Evolutionary conservation across 129 eudicot species (phyloP), one percentile per base, ranked within the genome.

Genomic region (Flaveria trinervia): DNA sequence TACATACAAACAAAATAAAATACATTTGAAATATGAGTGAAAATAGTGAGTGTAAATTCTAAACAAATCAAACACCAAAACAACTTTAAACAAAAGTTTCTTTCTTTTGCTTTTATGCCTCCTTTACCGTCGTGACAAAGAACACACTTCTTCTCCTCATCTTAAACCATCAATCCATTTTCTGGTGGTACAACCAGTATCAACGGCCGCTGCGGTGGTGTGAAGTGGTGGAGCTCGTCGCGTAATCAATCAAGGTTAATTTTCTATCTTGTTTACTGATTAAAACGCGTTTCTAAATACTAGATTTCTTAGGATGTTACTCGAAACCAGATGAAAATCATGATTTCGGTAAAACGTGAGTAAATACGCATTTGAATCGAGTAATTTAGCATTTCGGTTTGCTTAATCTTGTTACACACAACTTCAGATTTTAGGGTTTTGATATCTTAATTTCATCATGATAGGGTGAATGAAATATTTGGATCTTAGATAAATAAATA

Each of bases 51-150:
- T 14, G 43, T 11, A 13, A 26, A 11, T 3, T 25, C 3, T 5
- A 12, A 62, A 62, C 43, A 12, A 62, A 62, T 62, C 68, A 62
- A 62, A 23, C 62, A 59, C 74, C 14, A 49, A 73, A 61, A 49
- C 41, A 30, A n/a, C 74, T 72, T 79, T 79, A 26, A 23, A 62
- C 77, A 76, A 74, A 81, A 67, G 80, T 60, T 52, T 77, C 26
- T 67, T 41, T 54, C 74, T 66, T 77, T 52, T 77, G 55, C 74
- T 67, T 77, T 77, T 14, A 13, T 41, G 74, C 43, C 46, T 54
- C 73, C 55, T 66, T 50, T 39, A 51, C 67, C 26, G 0, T 73
- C 39, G 68, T 77, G 80, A 77, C 74, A 18, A 41, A 17, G 73
- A 77, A 14, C 33, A 77, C 67, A 77, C 80, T 77, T 66, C n/a